Conservation (phyloP, 225 moss, liverwort and hornwort species). For the Marchantia polymorpha region DNA sequence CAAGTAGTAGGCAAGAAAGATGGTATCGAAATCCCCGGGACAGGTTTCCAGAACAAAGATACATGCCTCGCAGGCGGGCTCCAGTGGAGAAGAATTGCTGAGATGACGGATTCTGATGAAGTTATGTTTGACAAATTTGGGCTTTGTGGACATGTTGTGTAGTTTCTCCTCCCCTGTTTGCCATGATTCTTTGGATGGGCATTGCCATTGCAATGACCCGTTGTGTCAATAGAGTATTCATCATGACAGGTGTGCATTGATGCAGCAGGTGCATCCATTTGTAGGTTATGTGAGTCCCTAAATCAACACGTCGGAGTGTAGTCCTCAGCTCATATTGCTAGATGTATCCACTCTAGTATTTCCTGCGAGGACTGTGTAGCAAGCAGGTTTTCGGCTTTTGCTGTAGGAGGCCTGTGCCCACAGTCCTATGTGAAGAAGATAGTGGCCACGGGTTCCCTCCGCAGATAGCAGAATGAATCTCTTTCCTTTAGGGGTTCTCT, state of each 20-base stretch:
- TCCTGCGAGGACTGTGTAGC: conserved; percentile 9
- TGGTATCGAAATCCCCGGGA: conserved; percentile 36
- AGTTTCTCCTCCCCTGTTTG: conserved; percentile 31
- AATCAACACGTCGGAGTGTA: conserved; percentile 9
- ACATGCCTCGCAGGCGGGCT: conserved; percentile 39
- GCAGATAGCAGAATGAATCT: conserved; percentile 21
- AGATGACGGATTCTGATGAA: conserved; percentile 18
- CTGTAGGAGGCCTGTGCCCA: conserved; percentile 17
- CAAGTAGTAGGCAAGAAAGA: conserved; percentile 36
- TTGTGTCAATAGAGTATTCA: conserved; percentile 37
- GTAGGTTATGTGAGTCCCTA: conserved; percentile 22
- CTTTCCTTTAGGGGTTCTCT: conserved; percentile 22
- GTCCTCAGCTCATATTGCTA: conserved; percentile 7
- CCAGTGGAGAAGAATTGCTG: conserved; percentile 36
- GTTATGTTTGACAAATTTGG: conserved; percentile 16
- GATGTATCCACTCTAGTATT: conserved; percentile 15
- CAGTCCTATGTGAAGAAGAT: conserved; percentile 1
- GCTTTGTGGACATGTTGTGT: conserved; percentile 29
- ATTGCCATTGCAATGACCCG: conserved; percentile 57
- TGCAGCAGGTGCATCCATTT: conserved; percentile 31
- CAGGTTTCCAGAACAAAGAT: conserved; percentile 38
- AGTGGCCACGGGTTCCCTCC: conserved; percentile 18
- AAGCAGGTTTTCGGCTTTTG: conserved; percentile 15
- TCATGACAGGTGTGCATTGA: conserved; percentile 22
- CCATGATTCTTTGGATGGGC: conserved; percentile 41